phyloP scores from a whole-genome alignment of 164 flowering plant species.

The Macadamia integrifolia region DNA sequence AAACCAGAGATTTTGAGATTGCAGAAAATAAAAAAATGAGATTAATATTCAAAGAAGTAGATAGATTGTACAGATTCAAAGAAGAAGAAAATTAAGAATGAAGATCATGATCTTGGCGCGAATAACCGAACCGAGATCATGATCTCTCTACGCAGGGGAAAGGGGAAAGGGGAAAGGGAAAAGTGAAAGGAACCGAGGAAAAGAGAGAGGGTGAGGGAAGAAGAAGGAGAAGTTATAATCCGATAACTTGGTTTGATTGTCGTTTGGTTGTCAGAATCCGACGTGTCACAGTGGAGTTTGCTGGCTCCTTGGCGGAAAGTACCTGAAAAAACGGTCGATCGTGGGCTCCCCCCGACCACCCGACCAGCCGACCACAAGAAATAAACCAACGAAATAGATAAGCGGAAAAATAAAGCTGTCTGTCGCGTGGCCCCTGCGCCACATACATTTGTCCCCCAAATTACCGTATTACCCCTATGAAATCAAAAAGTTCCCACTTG shows the following conservation, averaged over 20 bases:
- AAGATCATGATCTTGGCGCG: constrained; percentile 45
- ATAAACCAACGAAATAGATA: background rate
- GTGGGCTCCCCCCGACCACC: background rate
- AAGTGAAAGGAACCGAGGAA: background rate
- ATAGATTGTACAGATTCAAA: background rate
- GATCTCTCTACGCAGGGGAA: constrained; percentile 17
- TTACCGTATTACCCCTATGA: no score
- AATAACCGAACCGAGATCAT: constrained; percentile 32
- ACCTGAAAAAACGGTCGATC: constrained; percentile 48
- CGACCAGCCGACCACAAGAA: background rate
- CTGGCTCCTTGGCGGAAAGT: background rate
- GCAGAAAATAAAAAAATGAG: background rate
- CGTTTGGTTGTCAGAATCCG: constrained; percentile 16
- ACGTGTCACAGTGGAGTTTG: background rate
- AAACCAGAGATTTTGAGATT: background rate
- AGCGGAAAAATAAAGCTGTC: no score
- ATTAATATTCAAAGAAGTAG: background rate
- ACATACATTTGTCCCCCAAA: no score
- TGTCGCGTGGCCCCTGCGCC: no score
- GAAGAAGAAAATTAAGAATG: constrained; percentile 4
- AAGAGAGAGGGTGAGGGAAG: constrained; percentile 8
- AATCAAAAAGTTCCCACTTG: no score
- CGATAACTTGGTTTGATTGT: constrained; percentile 2
- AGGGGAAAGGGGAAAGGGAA: background rate
- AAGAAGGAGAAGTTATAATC: background rate